Evolutionary conservation across 1,284 basidiomycete species (phyloP).

Genomic region (Amylostereum areolatum): DNA sequence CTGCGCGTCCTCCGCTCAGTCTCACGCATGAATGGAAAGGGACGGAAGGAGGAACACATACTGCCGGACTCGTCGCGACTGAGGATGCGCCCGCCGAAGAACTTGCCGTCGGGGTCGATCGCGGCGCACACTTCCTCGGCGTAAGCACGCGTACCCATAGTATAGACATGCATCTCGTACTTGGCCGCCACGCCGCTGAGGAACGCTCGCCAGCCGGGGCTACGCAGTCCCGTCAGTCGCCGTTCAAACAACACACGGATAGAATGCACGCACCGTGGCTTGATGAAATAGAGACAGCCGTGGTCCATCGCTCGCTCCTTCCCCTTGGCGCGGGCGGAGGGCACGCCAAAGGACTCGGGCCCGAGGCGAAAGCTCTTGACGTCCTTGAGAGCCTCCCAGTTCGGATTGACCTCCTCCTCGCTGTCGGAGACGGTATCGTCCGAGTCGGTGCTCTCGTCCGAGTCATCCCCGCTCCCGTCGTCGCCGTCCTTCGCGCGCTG

Average conservation of each 20-base stretch:
- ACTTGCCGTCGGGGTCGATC: slow-evolving; percentile 83
- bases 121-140: slow-evolving; percentile 92
- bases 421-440: slow-evolving; percentile 32
- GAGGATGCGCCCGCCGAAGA: slow-evolving; percentile 85
- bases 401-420: slow-evolving; percentile 74
- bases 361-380: slow-evolving; percentile 85
- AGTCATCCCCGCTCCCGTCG: slow-evolving; percentile 4
- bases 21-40: background rate
- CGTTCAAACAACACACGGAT: background rate
- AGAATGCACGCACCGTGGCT: slow-evolving; percentile 66
- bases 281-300: slow-evolving; percentile 95
- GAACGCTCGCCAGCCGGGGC: slow-evolving; percentile 85
- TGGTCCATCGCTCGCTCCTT: slow-evolving; percentile 63
- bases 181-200: slow-evolving; percentile 65
- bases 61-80: slow-evolving; percentile 95
- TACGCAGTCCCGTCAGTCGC: slow-evolving; percentile 25
- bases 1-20: slow-evolving; percentile 25
- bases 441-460: slow-evolving; percentile 29
- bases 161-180: slow-evolving; percentile 99
- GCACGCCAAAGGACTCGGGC: slow-evolving; percentile 64
- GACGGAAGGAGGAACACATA: slow-evolving; percentile 34
- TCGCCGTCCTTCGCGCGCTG: slow-evolving; percentile 18
- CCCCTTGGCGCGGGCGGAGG: slow-evolving; percentile 46
- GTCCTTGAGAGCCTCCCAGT: slow-evolving; percentile 84
- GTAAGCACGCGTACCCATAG: slow-evolving; percentile 97